phyloP scores from a whole-genome alignment of 176 grass and related monocot genomes.

The Paspalum vaginatum region DNA sequence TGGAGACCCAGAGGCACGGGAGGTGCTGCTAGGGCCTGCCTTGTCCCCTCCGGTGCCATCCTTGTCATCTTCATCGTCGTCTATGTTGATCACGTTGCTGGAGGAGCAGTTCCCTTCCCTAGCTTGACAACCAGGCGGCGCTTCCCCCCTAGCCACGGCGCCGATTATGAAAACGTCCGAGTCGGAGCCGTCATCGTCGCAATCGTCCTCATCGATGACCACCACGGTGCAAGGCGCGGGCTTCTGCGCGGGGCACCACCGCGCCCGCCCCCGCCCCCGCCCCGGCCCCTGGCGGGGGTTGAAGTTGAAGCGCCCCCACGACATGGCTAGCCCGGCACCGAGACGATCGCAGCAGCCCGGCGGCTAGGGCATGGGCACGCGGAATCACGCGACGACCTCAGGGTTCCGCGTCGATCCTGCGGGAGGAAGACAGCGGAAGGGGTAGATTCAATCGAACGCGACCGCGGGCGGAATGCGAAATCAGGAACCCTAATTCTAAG shows the following conservation, averaged over 20 bases:
- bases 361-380: conserved; percentile 24
- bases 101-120: conserved; percentile 39
- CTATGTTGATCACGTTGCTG: conserved; percentile 74
- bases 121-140: conserved; percentile 19
- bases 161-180: conserved; percentile 59
- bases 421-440: not conserved
- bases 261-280: not conserved
- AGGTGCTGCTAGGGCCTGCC: conserved; percentile 33
- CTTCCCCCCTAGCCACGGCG: not conserved
- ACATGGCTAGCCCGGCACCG: conserved; percentile 26
- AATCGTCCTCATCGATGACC: conserved; percentile 41
- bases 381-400: not conserved
- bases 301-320: conserved; percentile 30
- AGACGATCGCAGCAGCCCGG: conserved; percentile 6
- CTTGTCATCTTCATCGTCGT: conserved; percentile 67
- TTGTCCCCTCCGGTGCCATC: conserved; percentile 1
- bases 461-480: not conserved
- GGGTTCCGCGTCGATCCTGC: conserved; percentile 35
- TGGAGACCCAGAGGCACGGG: conserved; percentile 3
- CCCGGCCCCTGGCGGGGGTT: not conserved
- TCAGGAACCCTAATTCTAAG: conserved; percentile 40
- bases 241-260: conserved; percentile 20
- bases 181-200: not conserved
- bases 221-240: conserved; percentile 27
- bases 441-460: not conserved